These are phyloP conservation scores for Blastobotrys attinorum DNA, from an alignment of 805 yeast genomes.

Conservation along the genomic window DNA sequence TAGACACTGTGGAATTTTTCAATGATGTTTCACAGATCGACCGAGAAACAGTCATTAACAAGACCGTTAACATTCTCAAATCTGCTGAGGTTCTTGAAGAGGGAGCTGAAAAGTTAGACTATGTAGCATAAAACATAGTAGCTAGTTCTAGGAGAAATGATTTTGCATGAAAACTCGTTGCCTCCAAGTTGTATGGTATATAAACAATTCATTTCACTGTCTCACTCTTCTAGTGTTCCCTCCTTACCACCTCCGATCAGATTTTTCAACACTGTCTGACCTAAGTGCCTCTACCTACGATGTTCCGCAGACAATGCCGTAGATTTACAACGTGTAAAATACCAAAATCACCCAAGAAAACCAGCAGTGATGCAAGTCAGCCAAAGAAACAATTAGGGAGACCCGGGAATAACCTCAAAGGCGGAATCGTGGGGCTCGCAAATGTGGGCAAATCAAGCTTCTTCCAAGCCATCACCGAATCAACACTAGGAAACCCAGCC, in stretches of 20 bases:
- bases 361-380: too few species aligned
- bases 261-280: background rate
- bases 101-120: conserved; percentile 12
- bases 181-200: background rate
- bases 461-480: conserved; percentile 52
- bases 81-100: conserved; percentile 52
- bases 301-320: too few species aligned
- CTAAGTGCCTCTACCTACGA: too few species aligned
- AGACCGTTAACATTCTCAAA: conserved; percentile 50
- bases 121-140: background rate
- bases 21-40: conserved; percentile 43
- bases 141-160: too few species aligned
- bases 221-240: background rate
- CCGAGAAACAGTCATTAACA: conserved; percentile 38
- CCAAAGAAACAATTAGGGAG: conserved; percentile 60
- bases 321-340: too few species aligned
- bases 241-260: too few species aligned
- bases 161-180: background rate
- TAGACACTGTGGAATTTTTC: conserved; percentile 63
- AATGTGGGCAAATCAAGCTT: conserved; percentile 58
- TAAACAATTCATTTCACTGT: background rate
- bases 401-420: conserved; percentile 52
- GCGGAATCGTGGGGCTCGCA: conserved; percentile 55
- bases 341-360: too few species aligned
- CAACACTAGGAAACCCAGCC: conserved; percentile 56